Evolutionary conservation across 2,329 filamentous ascomycete species (phyloP).

Genomic region (Stagonosporopsis vannaccii): DNA sequence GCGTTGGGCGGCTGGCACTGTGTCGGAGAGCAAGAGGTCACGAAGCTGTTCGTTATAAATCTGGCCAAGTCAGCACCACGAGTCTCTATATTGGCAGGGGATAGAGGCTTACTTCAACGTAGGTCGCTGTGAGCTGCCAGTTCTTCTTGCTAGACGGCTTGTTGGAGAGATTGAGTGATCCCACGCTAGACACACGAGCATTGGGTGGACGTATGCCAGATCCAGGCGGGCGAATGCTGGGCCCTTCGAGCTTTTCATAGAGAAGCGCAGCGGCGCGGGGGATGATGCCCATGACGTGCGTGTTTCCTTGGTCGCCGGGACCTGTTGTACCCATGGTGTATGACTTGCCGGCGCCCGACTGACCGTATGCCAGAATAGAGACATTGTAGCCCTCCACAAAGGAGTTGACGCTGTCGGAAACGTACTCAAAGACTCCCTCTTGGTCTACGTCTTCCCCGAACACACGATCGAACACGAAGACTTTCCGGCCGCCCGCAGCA

Average conservation of each 20-base stretch:
- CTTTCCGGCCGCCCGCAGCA: constrained; percentile 87
- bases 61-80: constrained; percentile 53
- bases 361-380: constrained; percentile 93
- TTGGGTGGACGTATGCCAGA: constrained; percentile 75
- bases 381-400: constrained; percentile 99
- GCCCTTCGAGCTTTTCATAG: constrained; percentile 83
- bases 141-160: constrained; percentile 68
- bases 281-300: constrained; percentile 87
- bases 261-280: constrained; percentile 85
- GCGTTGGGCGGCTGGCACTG: constrained; percentile 73
- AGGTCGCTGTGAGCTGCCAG: constrained; percentile 93
- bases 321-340: constrained; percentile 99
- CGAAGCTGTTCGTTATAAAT: constrained; percentile 98
- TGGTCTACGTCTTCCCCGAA: constrained; percentile 85
- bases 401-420: constrained; percentile 85
- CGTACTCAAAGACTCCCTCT: constrained; percentile 92
- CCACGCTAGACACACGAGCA: constrained; percentile 73
- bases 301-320: constrained; percentile 75
- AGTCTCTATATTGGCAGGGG: neutral
- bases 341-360: constrained; percentile 96
- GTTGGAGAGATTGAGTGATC: constrained; percentile 53
- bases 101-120: constrained; percentile 68
- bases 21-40: constrained; percentile 84
- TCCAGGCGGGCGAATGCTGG: constrained; percentile 66
- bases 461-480: constrained; percentile 96